Evolutionary conservation across 75 land plant genomes (phyloP).

Genomic region (Picea glauca): DNA sequence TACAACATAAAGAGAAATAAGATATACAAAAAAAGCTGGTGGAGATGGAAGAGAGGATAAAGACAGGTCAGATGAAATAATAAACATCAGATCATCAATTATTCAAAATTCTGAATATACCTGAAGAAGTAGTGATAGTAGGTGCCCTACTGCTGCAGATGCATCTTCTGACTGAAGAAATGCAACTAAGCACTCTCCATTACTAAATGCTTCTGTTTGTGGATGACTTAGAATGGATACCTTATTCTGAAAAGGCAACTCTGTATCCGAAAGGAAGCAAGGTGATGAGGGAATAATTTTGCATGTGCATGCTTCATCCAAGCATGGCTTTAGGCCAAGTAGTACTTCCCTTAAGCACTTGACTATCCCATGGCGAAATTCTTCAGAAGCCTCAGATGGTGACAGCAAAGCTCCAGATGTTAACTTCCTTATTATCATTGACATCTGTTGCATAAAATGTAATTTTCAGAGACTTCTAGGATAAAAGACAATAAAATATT

Average conservation of each 20-base stretch:
- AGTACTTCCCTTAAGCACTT: conserved; percentile 69
- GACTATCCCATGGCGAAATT: conserved; percentile 85
- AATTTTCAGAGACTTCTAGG: background rate
- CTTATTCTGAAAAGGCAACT: background rate
- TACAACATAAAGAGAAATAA: too few relatives aligned
- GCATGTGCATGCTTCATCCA: conserved; percentile 50
- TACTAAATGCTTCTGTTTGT: conserved; percentile 10
- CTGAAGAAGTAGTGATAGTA: conserved; percentile 83
- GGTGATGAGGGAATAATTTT: conserved; percentile 35
- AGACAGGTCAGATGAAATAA: background rate
- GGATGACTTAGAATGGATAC: background rate
- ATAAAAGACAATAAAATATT: background rate
- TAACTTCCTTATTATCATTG: conserved; percentile 69
- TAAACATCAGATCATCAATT: background rate
- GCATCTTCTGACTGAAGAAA: conserved; percentile 77
- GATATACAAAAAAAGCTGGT: too few relatives aligned
- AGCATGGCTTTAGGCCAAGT: conserved; percentile 40
- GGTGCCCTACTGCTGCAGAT: conserved; percentile 88
- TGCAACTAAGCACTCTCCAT: conserved; percentile 51
- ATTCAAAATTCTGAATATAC: conserved; percentile 23
- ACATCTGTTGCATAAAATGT: conserved; percentile 50
- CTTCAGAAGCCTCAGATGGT: conserved; percentile 86
- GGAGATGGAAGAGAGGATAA: too few relatives aligned
- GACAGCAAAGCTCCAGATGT: conserved; percentile 77
- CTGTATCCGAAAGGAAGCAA: conserved; percentile 12